Percentiles rank a stretch among this genome's conserved stretches.
phyloP scores from a whole-genome alignment of 2,329 filamentous ascomycete genomes.

The Curvularia sp. region DNA sequence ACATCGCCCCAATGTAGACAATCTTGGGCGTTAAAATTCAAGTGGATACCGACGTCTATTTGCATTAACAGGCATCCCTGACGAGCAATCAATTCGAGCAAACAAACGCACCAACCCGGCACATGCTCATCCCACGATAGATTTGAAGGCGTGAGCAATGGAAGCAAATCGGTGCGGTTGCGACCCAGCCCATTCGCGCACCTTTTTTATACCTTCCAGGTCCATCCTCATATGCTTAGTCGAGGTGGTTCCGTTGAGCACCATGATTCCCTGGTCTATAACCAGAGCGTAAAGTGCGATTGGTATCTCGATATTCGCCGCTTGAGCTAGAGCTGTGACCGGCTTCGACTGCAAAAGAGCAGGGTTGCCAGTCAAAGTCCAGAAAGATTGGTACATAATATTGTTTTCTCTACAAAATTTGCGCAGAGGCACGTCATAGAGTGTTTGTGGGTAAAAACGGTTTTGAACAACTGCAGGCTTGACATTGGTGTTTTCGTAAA shows the following conservation, averaged over 20 bases:
- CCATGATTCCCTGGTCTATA: conserved; percentile 58
- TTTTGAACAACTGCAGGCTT: conserved; percentile 76
- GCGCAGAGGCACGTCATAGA: conserved; percentile 68
- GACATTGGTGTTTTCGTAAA: conserved; percentile 58
- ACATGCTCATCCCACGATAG: neutral
- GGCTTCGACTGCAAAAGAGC: conserved; percentile 56
- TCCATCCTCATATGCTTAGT: conserved; percentile 61
- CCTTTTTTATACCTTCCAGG: conserved; percentile 54
- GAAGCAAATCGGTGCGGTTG: conserved; percentile 60
- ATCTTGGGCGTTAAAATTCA: too few relatives aligned
- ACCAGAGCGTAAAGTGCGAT: conserved; percentile 66
- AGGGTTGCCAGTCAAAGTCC: conserved; percentile 68
- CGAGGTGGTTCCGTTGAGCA: conserved; percentile 66
- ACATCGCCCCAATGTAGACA: neutral
- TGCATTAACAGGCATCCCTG: neutral
- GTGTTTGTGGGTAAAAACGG: conserved; percentile 68
- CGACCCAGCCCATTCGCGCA: conserved; percentile 55
- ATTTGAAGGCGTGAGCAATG: conserved; percentile 35
- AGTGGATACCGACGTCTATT: neutral
- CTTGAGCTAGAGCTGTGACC: conserved; percentile 60
- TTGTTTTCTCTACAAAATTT: conserved; percentile 61
- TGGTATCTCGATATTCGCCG: conserved; percentile 52
- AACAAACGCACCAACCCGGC: neutral
- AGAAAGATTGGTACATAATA: conserved; percentile 67
- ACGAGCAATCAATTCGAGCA: neutral